A percentile compares a stretch with the other conserved stretches of the same genome.
phyloP scores from a whole-genome alignment of 257 asterid species.

The Solanum clarkiae region DNA sequence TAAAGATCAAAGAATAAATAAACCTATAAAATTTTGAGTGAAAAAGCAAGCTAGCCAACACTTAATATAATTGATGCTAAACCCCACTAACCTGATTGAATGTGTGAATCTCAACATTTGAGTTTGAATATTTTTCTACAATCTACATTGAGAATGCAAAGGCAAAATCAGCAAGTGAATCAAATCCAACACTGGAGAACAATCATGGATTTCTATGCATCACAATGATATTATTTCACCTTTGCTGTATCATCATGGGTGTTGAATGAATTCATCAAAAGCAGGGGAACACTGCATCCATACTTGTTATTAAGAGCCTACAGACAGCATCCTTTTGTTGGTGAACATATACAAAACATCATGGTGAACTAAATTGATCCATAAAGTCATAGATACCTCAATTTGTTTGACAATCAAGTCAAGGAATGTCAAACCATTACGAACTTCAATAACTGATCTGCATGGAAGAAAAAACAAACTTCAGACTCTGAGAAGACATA shows the following conservation, averaged over 20 bases:
- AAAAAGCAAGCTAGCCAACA: background rate
- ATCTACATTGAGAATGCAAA: slow-evolving; percentile 37
- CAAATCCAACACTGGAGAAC: background rate
- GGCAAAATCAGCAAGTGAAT: slow-evolving; percentile 5
- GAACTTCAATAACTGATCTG: slow-evolving; percentile 99
- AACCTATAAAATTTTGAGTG: background rate
- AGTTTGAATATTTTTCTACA: slow-evolving; percentile 65
- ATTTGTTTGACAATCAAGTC: slow-evolving; percentile 93
- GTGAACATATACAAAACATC: background rate
- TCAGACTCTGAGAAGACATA: background rate
- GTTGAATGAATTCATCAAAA: slow-evolving; percentile 96
- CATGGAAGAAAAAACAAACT: slow-evolving; percentile 7
- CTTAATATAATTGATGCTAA: background rate
- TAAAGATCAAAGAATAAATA: slow-evolving; percentile 2
- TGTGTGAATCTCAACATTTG: slow-evolving; percentile 79
- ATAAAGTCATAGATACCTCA: slow-evolving; percentile 46
- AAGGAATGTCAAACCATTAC: slow-evolving; percentile 89
- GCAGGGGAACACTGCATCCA: slow-evolving; percentile 91
- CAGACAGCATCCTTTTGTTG: slow-evolving; percentile 6
- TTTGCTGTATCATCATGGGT: slow-evolving; percentile 93
- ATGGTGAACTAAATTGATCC: background rate
- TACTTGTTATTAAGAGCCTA: slow-evolving; percentile 76
- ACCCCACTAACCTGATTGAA: slow-evolving; percentile 70
- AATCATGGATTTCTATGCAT: background rate
- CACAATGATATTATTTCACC: slow-evolving; percentile 29